phyloP scores from a whole-genome alignment of 495 filamentous ascomycete genomes.

The Xylaria cubensis region DNA sequence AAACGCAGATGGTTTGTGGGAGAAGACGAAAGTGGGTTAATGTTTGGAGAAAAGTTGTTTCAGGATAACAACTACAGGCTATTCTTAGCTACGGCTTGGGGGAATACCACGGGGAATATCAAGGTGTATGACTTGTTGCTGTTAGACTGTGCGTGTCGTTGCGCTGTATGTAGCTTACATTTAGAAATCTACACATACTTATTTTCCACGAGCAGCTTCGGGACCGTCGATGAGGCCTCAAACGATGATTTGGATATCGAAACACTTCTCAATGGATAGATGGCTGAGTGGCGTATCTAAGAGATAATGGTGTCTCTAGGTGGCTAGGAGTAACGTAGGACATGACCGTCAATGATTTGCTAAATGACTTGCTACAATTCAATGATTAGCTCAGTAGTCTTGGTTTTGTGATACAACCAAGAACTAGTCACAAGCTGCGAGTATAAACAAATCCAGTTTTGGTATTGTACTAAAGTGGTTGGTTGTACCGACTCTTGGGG shows the following conservation, averaged over 20 bases:
- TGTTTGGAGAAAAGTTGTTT: conserved; percentile 8
- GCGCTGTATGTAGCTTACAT: not conserved
- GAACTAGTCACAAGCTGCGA: not conserved
- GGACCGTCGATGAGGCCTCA: not conserved
- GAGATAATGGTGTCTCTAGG: not conserved
- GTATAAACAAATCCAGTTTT: not conserved
- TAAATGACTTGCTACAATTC: not conserved
- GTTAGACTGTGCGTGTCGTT: not conserved
- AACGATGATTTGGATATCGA: not conserved
- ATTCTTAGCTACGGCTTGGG: conserved; percentile 23
- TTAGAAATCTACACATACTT: not conserved
- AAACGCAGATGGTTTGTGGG: conserved; percentile 19
- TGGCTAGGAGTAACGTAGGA: conserved; percentile 3
- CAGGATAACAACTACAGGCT: conserved; percentile 17
- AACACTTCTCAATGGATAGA: not conserved
- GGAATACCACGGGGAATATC: conserved; percentile 1
- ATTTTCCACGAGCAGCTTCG: not conserved
- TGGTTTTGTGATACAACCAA: not conserved
- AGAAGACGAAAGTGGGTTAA: not conserved
- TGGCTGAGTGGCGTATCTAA: not conserved
- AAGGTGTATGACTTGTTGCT: not conserved
- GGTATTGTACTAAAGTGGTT: not conserved
- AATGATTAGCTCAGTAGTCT: not conserved
- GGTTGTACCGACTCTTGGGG: not conserved
- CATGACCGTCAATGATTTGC: not conserved